Conservation (phyloP, 495 filamentous ascomycete genomes). For the Achaetomiella virescens region DNA sequence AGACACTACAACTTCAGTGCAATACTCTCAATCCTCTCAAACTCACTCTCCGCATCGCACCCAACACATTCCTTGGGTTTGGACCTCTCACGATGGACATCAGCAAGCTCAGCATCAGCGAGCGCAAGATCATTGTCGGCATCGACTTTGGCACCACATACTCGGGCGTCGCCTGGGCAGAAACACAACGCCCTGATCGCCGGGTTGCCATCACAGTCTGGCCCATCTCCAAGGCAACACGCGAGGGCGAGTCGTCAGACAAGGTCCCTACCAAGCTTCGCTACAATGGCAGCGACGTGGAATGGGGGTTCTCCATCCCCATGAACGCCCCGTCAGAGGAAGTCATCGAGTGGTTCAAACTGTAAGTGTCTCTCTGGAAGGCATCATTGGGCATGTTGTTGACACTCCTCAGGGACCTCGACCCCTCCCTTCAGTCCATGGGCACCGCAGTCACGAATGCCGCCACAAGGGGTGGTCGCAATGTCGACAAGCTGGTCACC, state of each 20-base stretch:
- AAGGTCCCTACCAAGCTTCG: conserved; percentile 47
- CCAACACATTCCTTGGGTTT: background rate
- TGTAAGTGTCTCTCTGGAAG: conserved; percentile 25
- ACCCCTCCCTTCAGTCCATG: conserved; percentile 20
- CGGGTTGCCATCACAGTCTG: conserved; percentile 40
- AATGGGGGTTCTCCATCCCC: conserved; percentile 50
- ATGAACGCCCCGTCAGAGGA: conserved; percentile 27
- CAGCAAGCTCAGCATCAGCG: conserved; percentile 20
- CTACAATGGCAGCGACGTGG: conserved; percentile 28
- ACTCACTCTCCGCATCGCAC: background rate
- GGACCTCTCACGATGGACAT: conserved; percentile 22
- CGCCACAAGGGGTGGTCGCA: conserved; percentile 25
- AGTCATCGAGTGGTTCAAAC: conserved; percentile 51
- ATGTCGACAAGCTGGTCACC: conserved; percentile 31
- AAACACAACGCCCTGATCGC: conserved; percentile 26
- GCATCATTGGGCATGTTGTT: background rate
- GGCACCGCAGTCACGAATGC: conserved; percentile 30
- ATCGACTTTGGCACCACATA: conserved; percentile 29
- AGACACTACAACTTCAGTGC: no score
- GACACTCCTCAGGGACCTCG: conserved; percentile 20
- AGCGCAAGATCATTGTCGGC: conserved; percentile 31
- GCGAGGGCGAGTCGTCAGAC: conserved; percentile 32
- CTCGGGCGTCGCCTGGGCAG: conserved; percentile 27
- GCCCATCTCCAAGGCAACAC: conserved; percentile 34
- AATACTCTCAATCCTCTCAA: no score